Percentiles rank a stretch among this genome's conserved stretches.
Evolutionary conservation across 108 stramenopile genomes (phyloP).

Genomic region (Fragilariopsis cylindrus): DNA sequence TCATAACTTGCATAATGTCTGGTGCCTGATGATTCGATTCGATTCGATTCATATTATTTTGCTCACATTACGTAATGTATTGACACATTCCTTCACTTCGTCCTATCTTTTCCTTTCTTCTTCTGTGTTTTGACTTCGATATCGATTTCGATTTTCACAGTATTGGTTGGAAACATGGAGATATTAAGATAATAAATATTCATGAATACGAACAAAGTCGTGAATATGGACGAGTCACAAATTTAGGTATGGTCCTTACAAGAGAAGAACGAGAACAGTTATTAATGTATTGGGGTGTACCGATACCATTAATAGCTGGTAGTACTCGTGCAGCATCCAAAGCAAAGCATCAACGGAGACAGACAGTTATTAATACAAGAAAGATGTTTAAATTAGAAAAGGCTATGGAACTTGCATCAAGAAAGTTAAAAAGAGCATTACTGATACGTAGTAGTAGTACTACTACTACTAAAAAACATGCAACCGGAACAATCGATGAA

Average conservation of each 20-base stretch:
- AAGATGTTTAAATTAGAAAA: conserved; percentile 46
- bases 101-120: neutral
- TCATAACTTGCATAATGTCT: neutral
- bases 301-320: conserved; percentile 44
- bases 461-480: neutral
- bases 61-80: neutral
- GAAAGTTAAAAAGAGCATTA: conserved; percentile 10
- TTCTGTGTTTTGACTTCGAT: neutral
- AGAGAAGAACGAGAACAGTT: conserved; percentile 51
- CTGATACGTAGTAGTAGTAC: neutral
- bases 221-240: conserved; percentile 19
- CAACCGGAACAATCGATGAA: conserved; percentile 1
- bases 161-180: conserved; percentile 27
- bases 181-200: conserved; percentile 3
- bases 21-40: no score
- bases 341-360: conserved; percentile 56
- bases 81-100: neutral
- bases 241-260: conserved; percentile 38
- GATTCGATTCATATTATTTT: neutral
- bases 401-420: conserved; percentile 25
- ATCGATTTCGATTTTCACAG: conserved; percentile 1
- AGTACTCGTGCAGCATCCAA: conserved; percentile 51
- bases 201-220: conserved; percentile 41
- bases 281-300: conserved; percentile 55
- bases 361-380: conserved; percentile 57